Conservation (phyloP, 495 filamentous ascomycete species). For the Pseudotulostoma volvatum region DNA sequence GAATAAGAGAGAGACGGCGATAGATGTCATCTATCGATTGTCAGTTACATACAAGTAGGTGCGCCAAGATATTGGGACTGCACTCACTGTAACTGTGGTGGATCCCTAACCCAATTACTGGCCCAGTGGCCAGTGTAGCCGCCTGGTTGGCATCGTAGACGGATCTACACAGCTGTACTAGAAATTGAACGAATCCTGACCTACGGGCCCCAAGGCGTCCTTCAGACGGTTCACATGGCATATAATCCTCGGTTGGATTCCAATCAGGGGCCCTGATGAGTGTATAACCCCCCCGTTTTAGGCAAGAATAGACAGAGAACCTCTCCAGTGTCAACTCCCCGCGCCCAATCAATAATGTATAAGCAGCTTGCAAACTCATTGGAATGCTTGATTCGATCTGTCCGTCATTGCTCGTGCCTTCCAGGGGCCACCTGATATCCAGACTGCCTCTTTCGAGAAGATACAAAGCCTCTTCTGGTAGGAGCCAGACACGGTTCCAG, state of each 20-base stretch:
- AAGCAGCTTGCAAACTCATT: conserved; percentile 79
- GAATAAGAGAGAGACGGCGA: conserved; percentile 55
- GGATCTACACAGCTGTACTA: conserved; percentile 20
- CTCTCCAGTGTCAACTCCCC: conserved; percentile 58
- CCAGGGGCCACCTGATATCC: conserved; percentile 59
- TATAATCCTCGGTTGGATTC: conserved; percentile 17
- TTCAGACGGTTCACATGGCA: conserved; percentile 3
- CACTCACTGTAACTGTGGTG: conserved; percentile 55
- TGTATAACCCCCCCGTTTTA: conserved; percentile 73
- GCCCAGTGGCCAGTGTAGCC: conserved; percentile 35
- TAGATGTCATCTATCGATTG: conserved; percentile 44
- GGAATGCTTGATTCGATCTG: conserved; percentile 46
- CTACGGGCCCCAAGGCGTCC: background rate
- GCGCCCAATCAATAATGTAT: conserved; percentile 56
- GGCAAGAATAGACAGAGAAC: conserved; percentile 69
- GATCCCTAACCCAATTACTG: conserved; percentile 55
- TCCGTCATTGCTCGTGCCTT: conserved; percentile 15
- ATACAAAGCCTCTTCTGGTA: conserved; percentile 88
- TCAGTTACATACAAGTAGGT: conserved; percentile 1
- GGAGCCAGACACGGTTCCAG: conserved; percentile 50
- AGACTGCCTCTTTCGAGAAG: conserved; percentile 72
- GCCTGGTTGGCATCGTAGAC: conserved; percentile 15
- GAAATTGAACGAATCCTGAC: conserved; percentile 19
- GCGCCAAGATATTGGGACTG: background rate
- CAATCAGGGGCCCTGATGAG: conserved; percentile 51